Evolutionary conservation across 352 stramenopile genomes (phyloP).

Genomic region (Phytophthora hybrid): DNA sequence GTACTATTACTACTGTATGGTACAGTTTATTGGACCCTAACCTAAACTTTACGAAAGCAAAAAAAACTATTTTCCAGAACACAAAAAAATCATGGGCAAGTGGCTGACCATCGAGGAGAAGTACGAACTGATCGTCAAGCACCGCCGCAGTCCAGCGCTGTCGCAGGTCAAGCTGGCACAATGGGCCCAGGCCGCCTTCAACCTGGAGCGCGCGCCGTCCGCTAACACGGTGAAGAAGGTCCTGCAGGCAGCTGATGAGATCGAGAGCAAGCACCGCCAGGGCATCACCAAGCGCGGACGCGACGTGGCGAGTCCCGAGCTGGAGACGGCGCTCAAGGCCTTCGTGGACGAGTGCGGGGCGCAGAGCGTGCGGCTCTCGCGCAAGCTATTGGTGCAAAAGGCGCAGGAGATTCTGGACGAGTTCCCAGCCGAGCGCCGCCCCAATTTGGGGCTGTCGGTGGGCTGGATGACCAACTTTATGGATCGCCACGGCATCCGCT

Average conservation of each 20-base stretch:
- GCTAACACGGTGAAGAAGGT: conserved; percentile 36
- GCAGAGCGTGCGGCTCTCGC: conserved; percentile 15
- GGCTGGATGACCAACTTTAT: conserved; percentile 48
- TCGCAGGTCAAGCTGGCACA: conserved; percentile 35
- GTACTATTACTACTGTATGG: too few species aligned
- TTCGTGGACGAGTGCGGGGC: conserved; percentile 24
- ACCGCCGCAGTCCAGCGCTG: conserved; percentile 24
- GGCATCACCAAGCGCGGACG: conserved; percentile 35
- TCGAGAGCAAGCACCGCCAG: conserved; percentile 32
- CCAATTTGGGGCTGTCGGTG: conserved; percentile 30
- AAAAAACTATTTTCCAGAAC: neutral
- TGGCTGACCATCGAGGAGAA: conserved; percentile 42
- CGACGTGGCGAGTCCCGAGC: conserved; percentile 31
- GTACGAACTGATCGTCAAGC: conserved; percentile 33
- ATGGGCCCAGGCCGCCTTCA: conserved; percentile 31
- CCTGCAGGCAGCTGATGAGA: conserved; percentile 17
- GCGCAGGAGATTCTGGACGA: conserved; percentile 28
- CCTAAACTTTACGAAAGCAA: too few species aligned
- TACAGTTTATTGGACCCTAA: too few species aligned
- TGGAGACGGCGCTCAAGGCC: conserved; percentile 21
- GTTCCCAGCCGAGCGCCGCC: conserved; percentile 19
- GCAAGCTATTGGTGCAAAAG: conserved; percentile 34
- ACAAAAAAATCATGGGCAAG: conserved; percentile 25
- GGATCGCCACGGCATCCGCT: conserved; percentile 29
- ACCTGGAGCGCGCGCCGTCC: conserved; percentile 25